Percentiles rank a stretch among this genome's conserved stretches.
These are phyloP conservation scores for Hyphodiscus hymeniophilus DNA, from an alignment of 495 filamentous ascomycete species.

Conservation along the genomic window DNA sequence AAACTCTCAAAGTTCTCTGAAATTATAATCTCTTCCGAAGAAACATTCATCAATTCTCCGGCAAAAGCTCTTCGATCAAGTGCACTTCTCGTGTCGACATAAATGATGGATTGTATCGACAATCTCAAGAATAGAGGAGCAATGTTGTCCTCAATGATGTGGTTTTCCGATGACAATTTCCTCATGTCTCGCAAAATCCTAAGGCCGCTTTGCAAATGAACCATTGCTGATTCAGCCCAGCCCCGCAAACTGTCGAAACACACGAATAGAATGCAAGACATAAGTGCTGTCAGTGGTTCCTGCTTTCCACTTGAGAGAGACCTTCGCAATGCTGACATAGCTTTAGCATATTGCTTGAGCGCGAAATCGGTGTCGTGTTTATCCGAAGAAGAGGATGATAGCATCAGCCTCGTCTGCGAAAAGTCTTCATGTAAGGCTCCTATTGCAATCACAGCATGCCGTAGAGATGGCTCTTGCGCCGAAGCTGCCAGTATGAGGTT, in stretches of 20 bases:
- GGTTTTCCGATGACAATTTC: background rate
- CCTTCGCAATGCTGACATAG: slow-evolving; percentile 2
- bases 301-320: slow-evolving; percentile 3
- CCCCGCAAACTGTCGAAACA: slow-evolving; percentile 13
- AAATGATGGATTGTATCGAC: slow-evolving; percentile 8
- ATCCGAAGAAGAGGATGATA: background rate
- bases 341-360: slow-evolving; percentile 5
- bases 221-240: slow-evolving; percentile 3
- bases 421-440: slow-evolving; percentile 10
- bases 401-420: slow-evolving; percentile 1
- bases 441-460: slow-evolving; percentile 11
- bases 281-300: background rate
- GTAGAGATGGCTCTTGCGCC: slow-evolving; percentile 1
- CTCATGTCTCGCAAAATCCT: slow-evolving; percentile 6
- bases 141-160: slow-evolving; percentile 6
- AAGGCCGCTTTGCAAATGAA: slow-evolving; percentile 9
- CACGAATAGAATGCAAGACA: slow-evolving; percentile 11
- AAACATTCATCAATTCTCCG: slow-evolving; percentile 2
- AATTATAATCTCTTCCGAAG: background rate
- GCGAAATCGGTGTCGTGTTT: slow-evolving; percentile 7
- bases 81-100: slow-evolving; percentile 1
- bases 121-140: slow-evolving; percentile 6
- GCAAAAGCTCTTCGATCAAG: slow-evolving; percentile 2
- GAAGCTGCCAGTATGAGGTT: slow-evolving; percentile 27
- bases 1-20: slow-evolving; percentile 4